Evolutionary conservation across 2,329 filamentous ascomycete genomes (phyloP), one percentile per base, ranked within the genome.

Genomic region (Botrytis aclada): DNA sequence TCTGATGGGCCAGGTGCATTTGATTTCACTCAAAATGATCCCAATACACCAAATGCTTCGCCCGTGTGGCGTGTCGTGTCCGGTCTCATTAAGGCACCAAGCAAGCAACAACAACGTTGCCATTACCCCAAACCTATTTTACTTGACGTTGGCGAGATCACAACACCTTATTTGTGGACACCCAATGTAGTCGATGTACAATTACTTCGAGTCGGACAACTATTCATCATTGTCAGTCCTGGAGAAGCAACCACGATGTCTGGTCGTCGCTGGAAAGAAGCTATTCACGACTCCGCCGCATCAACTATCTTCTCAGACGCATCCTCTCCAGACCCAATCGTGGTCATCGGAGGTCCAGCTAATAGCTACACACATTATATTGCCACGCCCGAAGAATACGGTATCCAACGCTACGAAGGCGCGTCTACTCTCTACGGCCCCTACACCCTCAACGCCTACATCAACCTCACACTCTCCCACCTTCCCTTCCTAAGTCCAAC

Each of bases 161-260:
- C 85, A 5, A 83, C 83, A 16, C 95, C 95, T 0, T 98, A 98
- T 81, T 84, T 88, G 10, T 98, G 95, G 95, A 90, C 92, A 0
- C 93, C 95, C 0, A 98, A 98, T 77, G 90, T 98, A 64, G 94
- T 97, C 63, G 94, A 98, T 80, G 87, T 98, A 16, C 95, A 98
- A 80, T 86, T 92, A 43, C 85, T 98, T 22, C 92, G 95, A 20
- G 92, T 95, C 0, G 95, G 95, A 0, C 93, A 96, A 79, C 83
- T 98, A 10, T 85, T 97, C 72, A 91, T 98, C 75, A 90, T 98
- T 75, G 89, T 97, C 41, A 92, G 92, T 45, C 92, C 95, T 0
- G 94, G 94, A 43, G 95, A 98, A 82, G 94, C 93, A 1, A 96
- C 93, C 0, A 98, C 95, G 7, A 98, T 98, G 95, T 89, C 93